Base-by-base conservation (phyloP, 768 basidiomycete species). In the Russula lepida region DNA sequence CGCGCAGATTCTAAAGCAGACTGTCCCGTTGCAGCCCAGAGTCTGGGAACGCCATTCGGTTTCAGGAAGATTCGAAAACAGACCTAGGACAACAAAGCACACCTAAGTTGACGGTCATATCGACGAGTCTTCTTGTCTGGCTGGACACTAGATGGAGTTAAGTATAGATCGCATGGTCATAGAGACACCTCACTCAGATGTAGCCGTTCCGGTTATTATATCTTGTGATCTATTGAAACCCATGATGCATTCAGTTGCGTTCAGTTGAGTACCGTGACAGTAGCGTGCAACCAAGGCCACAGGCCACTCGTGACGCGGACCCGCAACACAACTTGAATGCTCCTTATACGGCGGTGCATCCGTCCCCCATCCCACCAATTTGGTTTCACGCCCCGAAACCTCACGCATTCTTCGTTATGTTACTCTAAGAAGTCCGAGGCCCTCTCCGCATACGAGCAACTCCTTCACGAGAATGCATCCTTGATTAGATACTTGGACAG, bases 81-180 rank as follows among this genome's bases (percentile, higher is more conserved):
- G 23, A 13, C 15, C 41, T 19, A 47, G 27, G 7, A 19, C 13
- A 53, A 43, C 53, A 35, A 41, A 23, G 68, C 80, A 44, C 62
- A 92, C 92, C 95, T 81, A 37, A 98, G 82, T 74, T 99, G 95
- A 58, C 95, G 85, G 74, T 99, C 95, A 70, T 98, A 99, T 49
- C 92, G 82, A 49, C 93, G 82, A 2, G 92, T 86, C 73, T 95
- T 97, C 66, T 75, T 82, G 73, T 97, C 93, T 44, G 92, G 93
- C 59, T 81, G 82, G 55, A 79, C 76, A 60, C 84, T 84, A 62
- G 50, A 48, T 51, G 53, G 27, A 19, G 46, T 63, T 54, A 63
- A 68, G 30, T 54, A 37, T 39, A n/a, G 50, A 49, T 47, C 21
- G 30, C 23, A 58, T 4, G 12, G 15, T 17, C 21, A 41, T 19